phyloP scores from a whole-genome alignment of 1,139 yeast genomes.

The Pichia sp. region DNA sequence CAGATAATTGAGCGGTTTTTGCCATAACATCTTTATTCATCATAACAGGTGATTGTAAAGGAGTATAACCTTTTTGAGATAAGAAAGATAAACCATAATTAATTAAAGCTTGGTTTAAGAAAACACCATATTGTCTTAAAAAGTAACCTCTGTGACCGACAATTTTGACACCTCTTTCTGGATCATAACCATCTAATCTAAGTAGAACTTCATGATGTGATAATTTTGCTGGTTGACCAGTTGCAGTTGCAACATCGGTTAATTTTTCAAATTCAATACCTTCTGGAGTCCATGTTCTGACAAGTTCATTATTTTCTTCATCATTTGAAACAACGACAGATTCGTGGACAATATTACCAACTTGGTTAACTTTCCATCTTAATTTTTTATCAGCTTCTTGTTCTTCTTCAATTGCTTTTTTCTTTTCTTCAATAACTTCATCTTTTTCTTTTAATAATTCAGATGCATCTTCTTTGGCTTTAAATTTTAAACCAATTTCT shows the following conservation, averaged over 20 bases:
- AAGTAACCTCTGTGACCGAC: conserved; percentile 99
- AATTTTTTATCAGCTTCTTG: conserved; percentile 72
- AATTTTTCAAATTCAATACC: conserved; percentile 46
- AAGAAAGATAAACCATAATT: conserved; percentile 90
- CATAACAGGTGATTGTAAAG: conserved; percentile 98
- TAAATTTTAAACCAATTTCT: conserved; percentile 85
- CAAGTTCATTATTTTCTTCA: conserved; percentile 86
- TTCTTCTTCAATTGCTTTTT: conserved; percentile 58
- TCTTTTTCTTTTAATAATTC: conserved; percentile 81
- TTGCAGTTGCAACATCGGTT: conserved; percentile 61
- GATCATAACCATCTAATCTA: conserved; percentile 95
- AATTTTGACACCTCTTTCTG: conserved; percentile 96
- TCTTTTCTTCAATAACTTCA: conserved; percentile 61
- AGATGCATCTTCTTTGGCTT: conserved; percentile 89
- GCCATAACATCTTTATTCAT: conserved; percentile 99
- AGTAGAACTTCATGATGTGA: conserved; percentile 95
- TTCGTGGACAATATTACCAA: conserved; percentile 93
- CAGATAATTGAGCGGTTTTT: conserved; percentile 95
- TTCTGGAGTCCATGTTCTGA: conserved; percentile 82
- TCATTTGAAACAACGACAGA: conserved; percentile 81
- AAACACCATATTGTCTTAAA: conserved; percentile 91
- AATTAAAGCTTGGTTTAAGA: conserved; percentile 94
- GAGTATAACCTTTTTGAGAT: conserved; percentile 70
- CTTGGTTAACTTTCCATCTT: conserved; percentile 73
- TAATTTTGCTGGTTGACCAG: conserved; percentile 69